These are phyloP conservation scores for Fonsecaea nubica DNA, from an alignment of 2,329 filamentous ascomycete genomes.

Conservation along the genomic window DNA sequence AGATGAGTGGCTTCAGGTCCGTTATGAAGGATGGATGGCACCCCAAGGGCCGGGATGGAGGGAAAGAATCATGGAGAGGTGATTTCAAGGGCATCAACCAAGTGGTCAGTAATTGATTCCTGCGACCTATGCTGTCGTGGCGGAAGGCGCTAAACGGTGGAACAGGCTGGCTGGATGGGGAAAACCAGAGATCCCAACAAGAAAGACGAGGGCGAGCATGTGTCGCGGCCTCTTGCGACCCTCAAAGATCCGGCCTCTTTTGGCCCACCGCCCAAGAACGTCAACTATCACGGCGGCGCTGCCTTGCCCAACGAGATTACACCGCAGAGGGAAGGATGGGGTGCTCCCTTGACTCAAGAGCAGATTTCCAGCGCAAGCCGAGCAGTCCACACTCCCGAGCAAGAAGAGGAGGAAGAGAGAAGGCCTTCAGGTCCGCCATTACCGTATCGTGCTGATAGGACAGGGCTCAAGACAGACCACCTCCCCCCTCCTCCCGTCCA, in stretches of 20 bases:
- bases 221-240: constrained; percentile 68
- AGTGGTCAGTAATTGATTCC: constrained; percentile 52
- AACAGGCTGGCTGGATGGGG: constrained; percentile 65
- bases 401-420: constrained; percentile 43
- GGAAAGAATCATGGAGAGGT: constrained; percentile 60
- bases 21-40: constrained; percentile 62
- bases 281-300: constrained; percentile 56
- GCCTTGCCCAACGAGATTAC: constrained; percentile 55
- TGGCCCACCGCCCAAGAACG: constrained; percentile 77
- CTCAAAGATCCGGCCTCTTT: constrained; percentile 80
- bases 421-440: constrained; percentile 60
- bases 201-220: constrained; percentile 52
- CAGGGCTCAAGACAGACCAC: constrained; percentile 70
- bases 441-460: constrained; percentile 74
- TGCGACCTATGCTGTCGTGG: not conserved
- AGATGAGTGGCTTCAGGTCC: constrained; percentile 47
- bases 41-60: constrained; percentile 60
- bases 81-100: constrained; percentile 65
- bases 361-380: constrained; percentile 46
- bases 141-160: not conserved
- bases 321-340: constrained; percentile 52
- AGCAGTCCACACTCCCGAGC: constrained; percentile 40
- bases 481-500: constrained; percentile 72
- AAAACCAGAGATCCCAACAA: constrained; percentile 58
- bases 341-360: constrained; percentile 51